These are phyloP conservation scores for Coemansia sp. DNA, from an alignment of 192 early-diverging fungal species.

Conservation along the genomic window DNA sequence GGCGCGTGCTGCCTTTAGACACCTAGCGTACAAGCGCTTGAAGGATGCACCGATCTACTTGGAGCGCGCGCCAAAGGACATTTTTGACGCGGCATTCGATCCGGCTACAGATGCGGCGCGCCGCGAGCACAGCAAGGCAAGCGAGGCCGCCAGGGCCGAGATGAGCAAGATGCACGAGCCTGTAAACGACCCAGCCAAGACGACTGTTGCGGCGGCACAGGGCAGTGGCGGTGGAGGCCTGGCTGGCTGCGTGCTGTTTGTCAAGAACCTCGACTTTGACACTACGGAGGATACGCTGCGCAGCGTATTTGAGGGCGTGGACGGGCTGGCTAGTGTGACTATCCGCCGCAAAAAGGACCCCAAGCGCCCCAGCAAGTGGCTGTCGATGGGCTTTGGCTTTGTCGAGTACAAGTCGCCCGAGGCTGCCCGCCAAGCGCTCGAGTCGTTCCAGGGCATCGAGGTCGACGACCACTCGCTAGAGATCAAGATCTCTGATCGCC, in stretches of 20 bases:
- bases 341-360: slow-evolving; percentile 83
- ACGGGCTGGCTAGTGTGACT: slow-evolving; percentile 76
- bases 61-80: slow-evolving; percentile 84
- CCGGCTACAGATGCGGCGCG: slow-evolving; percentile 37
- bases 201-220: slow-evolving; percentile 25
- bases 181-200: slow-evolving; percentile 48
- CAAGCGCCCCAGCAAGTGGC: slow-evolving; percentile 69
- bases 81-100: slow-evolving; percentile 66
- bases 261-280: slow-evolving; percentile 94
- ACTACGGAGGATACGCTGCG: slow-evolving; percentile 78
- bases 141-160: slow-evolving; percentile 36
- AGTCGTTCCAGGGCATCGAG: slow-evolving; percentile 78
- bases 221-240: slow-evolving; percentile 32
- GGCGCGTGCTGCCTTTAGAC: slow-evolving; percentile 81
- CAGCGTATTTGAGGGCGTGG: slow-evolving; percentile 68
- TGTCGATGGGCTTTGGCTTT: slow-evolving; percentile 98
- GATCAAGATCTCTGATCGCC: slow-evolving; percentile 84
- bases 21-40: slow-evolving; percentile 87
- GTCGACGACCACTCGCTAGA: slow-evolving; percentile 87
- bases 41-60: slow-evolving; percentile 89
- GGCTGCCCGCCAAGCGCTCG: slow-evolving; percentile 78
- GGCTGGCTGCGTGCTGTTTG: slow-evolving; percentile 79
- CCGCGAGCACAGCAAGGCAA: slow-evolving; percentile 27
- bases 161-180: slow-evolving; percentile 39
- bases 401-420: slow-evolving; percentile 83